Evolutionary conservation across 768 basidiomycete genomes (phyloP).

Genomic region (Russula compacta): DNA sequence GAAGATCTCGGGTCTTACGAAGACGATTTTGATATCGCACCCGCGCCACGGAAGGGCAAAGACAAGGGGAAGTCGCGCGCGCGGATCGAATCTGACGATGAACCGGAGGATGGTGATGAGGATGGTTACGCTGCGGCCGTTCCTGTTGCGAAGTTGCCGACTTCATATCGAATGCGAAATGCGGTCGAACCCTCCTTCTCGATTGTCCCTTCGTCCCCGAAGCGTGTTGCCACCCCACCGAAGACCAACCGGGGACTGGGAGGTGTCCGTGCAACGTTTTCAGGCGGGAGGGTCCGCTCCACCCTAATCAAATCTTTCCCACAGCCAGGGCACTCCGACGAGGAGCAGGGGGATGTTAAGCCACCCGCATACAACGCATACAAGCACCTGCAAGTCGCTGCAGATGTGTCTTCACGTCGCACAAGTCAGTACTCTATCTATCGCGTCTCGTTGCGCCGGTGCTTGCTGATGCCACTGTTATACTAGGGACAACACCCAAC

Average conservation of each 20-base stretch:
- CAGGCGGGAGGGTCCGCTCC: neutral
- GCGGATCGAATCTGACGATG: constrained; percentile 14
- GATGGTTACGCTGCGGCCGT: neutral
- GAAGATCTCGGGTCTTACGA: constrained; percentile 8
- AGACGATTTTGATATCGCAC: constrained; percentile 1
- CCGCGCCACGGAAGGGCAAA: constrained; percentile 4
- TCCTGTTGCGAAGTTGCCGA: neutral
- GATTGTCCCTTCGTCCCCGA: constrained; percentile 4
- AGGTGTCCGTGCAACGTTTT: neutral
- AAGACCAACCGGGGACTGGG: neutral
- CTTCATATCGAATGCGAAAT: neutral
- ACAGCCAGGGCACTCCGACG: neutral
- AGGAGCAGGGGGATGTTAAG: neutral
- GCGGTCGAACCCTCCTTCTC: constrained; percentile 7
- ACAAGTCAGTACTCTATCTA: neutral
- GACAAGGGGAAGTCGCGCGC: neutral
- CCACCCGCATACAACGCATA: neutral
- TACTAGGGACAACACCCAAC: neutral
- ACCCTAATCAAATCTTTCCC: neutral
- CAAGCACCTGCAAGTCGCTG: neutral
- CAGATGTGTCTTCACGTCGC: neutral
- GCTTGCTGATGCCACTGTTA: neutral
- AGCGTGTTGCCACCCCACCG: neutral
- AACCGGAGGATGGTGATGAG: neutral
- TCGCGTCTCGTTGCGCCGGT: no score